phyloP scores from a whole-genome alignment of 805 yeast genomes.

The Yarrowia deformans region DNA sequence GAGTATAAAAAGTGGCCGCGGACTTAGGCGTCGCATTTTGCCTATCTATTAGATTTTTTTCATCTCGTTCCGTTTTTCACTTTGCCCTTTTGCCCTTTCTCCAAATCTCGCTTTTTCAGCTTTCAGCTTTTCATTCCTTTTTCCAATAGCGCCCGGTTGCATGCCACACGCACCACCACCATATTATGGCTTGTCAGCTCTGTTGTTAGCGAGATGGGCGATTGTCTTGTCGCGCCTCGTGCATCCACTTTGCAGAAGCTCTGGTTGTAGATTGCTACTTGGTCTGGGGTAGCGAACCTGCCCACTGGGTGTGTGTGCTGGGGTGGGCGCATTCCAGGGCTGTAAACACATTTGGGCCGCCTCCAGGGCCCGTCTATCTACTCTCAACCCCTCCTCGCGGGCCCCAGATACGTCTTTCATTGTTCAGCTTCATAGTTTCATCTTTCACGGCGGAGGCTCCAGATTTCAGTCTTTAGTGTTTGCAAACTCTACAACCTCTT shows the following conservation, averaged over 20 bases:
- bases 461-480: background rate
- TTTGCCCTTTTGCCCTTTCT: background rate
- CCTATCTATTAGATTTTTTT: constrained; percentile 5
- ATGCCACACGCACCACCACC: background rate
- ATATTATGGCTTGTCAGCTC: background rate
- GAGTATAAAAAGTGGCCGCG: background rate
- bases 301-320: background rate
- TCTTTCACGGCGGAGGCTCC: background rate
- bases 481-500: constrained; percentile 5
- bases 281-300: background rate
- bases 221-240: constrained; percentile 19
- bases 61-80: constrained; percentile 1
- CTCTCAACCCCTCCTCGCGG: background rate
- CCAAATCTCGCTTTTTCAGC: background rate
- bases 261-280: constrained; percentile 19
- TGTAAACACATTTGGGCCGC: background rate
- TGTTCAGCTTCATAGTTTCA: constrained; percentile 7
- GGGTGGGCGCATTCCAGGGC: background rate
- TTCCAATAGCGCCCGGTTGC: constrained; percentile 14
- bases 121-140: constrained; percentile 6
- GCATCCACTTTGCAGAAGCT: constrained; percentile 21
- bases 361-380: background rate
- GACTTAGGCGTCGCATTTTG: background rate
- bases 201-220: constrained; percentile 11
- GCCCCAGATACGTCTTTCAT: constrained; percentile 14